A percentile compares a stretch with the other conserved stretches of the same genome.
Conservation (phyloP, 441 rosid species). For the Adansonia madagascariensis region DNA sequence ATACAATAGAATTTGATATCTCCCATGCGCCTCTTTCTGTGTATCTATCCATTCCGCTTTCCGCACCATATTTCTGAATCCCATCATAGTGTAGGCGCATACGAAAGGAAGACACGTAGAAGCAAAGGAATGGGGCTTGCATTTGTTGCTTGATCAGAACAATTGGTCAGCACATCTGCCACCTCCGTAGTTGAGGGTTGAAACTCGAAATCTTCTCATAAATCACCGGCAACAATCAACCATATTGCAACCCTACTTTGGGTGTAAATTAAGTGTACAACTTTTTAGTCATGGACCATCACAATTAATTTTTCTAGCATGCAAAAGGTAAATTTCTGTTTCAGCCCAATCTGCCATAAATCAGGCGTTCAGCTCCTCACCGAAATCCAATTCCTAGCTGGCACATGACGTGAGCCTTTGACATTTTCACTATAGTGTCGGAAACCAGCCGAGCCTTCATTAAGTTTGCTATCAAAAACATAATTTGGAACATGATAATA, state of each 20-base stretch:
- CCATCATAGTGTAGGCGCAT: not conserved
- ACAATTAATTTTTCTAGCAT: not conserved
- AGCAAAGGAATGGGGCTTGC: not conserved
- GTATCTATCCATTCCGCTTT: too few relatives aligned
- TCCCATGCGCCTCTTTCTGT: too few relatives aligned
- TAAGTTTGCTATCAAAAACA: not conserved
- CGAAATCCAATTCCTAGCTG: not conserved
- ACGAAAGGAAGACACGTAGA: not conserved
- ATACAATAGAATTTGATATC: conserved; percentile 30
- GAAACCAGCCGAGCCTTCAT: not conserved
- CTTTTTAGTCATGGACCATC: not conserved
- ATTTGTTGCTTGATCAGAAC: not conserved
- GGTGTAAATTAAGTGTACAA: not conserved
- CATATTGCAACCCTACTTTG: not conserved
- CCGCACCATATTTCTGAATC: too few relatives aligned
- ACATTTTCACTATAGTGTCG: not conserved
- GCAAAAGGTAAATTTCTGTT: not conserved
- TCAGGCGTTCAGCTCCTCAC: not conserved
- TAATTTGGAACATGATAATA: not conserved
- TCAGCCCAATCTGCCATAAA: not conserved
- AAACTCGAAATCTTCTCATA: not conserved
- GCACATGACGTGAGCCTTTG: not conserved
- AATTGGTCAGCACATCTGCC: not conserved
- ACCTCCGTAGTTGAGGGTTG: not conserved
- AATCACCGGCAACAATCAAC: not conserved